phyloP scores from a whole-genome alignment of 2,329 filamentous ascomycete species.

The Shiraia sp. region DNA sequence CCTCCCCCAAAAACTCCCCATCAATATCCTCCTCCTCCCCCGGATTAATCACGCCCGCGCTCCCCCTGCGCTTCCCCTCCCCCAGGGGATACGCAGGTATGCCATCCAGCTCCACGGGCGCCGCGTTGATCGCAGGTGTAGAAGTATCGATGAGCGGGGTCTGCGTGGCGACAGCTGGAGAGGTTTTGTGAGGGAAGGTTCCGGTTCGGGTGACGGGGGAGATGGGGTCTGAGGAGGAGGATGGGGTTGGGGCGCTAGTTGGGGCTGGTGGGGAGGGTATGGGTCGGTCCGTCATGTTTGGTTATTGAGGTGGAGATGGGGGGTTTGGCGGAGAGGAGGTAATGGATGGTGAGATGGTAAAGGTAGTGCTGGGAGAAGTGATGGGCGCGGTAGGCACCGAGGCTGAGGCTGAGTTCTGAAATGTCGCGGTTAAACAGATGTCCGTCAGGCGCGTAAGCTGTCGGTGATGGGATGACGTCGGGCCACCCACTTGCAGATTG shows the following conservation, averaged over 20 bases:
- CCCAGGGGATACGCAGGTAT: slow-evolving; percentile 22
- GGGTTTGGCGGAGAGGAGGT: no score
- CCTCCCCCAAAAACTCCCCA: slow-evolving; percentile 33
- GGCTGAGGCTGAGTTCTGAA: slow-evolving; percentile 1
- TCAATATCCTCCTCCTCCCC: slow-evolving; percentile 35
- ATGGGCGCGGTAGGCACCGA: slow-evolving; percentile 1
- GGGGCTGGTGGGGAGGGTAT: slow-evolving; percentile 20
- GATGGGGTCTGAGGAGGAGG: slow-evolving; percentile 13
- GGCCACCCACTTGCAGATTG: background rate
- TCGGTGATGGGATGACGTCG: slow-evolving; percentile 17
- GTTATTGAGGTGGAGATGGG: background rate
- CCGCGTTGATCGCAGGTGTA: slow-evolving; percentile 48
- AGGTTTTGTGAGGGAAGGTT: slow-evolving; percentile 36
- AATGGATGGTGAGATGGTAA: background rate
- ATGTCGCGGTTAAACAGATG: slow-evolving; percentile 13
- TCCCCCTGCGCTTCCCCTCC: slow-evolving; percentile 17
- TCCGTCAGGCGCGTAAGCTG: slow-evolving; percentile 17
- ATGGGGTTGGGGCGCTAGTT: slow-evolving; percentile 6
- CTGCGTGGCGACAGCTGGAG: slow-evolving; percentile 22
- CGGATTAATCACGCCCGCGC: slow-evolving; percentile 14
- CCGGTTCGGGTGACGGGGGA: slow-evolving; percentile 23
- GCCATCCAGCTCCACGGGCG: slow-evolving; percentile 51
- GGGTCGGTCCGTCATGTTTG: background rate
- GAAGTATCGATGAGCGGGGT: slow-evolving; percentile 44
- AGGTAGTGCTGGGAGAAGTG: background rate